These are phyloP conservation scores for Aureobasidium sp. DNA, from an alignment of 2,329 filamentous ascomycete species.

Conservation along the genomic window DNA sequence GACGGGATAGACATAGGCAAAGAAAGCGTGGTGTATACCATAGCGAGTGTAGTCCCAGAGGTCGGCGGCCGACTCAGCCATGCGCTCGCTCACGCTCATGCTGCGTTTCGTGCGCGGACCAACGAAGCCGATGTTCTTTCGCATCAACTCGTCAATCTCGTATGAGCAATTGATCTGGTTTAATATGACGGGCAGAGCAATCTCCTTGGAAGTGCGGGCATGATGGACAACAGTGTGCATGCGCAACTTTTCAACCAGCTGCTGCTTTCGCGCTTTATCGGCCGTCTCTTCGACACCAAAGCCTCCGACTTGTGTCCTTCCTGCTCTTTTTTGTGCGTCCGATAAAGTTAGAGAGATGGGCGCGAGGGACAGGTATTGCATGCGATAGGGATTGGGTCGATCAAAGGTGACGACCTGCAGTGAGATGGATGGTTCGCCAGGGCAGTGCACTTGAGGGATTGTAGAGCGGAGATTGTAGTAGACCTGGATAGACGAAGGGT, in stretches of 20 bases:
- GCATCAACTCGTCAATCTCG: conserved; percentile 77
- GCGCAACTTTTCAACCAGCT: conserved; percentile 77
- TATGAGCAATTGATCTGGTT: conserved; percentile 95
- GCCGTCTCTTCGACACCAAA: conserved; percentile 68
- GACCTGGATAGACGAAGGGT: conserved; percentile 62
- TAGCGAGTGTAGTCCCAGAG: conserved; percentile 68
- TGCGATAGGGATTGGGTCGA: conserved; percentile 72
- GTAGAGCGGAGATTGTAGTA: conserved; percentile 44
- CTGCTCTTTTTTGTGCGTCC: conserved; percentile 31
- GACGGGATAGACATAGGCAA: conserved; percentile 70
- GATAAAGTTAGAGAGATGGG: conserved; percentile 83
- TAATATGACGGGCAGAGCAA: conserved; percentile 70
- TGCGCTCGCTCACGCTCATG: conserved; percentile 86
- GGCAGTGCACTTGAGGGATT: conserved; percentile 68
- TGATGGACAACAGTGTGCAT: conserved; percentile 78
- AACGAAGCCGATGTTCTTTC: conserved; percentile 83
- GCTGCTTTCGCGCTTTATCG: conserved; percentile 54
- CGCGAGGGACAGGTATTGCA: conserved; percentile 92
- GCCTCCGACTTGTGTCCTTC: conserved; percentile 38
- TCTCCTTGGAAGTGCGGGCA: conserved; percentile 72
- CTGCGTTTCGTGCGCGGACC: conserved; percentile 73
- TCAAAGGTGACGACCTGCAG: conserved; percentile 88
- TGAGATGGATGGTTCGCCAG: conserved; percentile 56
- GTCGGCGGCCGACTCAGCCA: conserved; percentile 87
- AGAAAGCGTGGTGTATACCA: conserved; percentile 63